phyloP scores from a whole-genome alignment of 352 stramenopile genomes.

The Globisporangium canariense region DNA sequence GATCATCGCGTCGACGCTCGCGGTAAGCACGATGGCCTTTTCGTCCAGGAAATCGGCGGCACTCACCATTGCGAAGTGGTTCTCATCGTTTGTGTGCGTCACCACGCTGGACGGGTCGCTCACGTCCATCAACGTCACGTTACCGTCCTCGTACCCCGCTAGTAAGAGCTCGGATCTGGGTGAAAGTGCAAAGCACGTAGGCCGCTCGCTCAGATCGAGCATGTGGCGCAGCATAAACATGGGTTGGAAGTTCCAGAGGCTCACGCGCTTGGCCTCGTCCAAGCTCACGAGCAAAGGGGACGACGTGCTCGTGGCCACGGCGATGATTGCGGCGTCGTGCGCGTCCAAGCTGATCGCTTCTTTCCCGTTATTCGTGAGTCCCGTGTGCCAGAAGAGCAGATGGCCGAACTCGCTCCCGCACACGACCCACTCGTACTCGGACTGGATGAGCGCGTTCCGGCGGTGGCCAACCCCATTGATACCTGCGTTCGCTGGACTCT shows the following conservation, averaged over 20 bases:
- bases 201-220: constrained; percentile 42
- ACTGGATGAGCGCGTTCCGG: constrained; percentile 34
- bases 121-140: constrained; percentile 47
- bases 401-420: constrained; percentile 62
- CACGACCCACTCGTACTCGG: constrained; percentile 59
- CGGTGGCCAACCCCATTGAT: background rate
- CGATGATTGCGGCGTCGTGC: constrained; percentile 46
- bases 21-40: constrained; percentile 46
- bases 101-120: constrained; percentile 33
- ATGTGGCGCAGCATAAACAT: constrained; percentile 49
- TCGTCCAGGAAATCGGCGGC: constrained; percentile 64
- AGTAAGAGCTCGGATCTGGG: constrained; percentile 52
- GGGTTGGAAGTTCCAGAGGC: constrained; percentile 61
- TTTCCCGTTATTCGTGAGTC: constrained; percentile 30
- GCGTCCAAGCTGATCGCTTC: constrained; percentile 51
- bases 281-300: constrained; percentile 57
- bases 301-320: constrained; percentile 35
- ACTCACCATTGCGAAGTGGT: constrained; percentile 58
- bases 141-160: constrained; percentile 60
- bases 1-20: constrained; percentile 65
- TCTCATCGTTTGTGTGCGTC: constrained; percentile 36
- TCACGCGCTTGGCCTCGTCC: constrained; percentile 34
- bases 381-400: constrained; percentile 70
- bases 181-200: constrained; percentile 50
- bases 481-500: background rate